Conservation (phyloP, 2,329 filamentous ascomycete genomes). For the Colletotrichum noveboracense region DNA sequence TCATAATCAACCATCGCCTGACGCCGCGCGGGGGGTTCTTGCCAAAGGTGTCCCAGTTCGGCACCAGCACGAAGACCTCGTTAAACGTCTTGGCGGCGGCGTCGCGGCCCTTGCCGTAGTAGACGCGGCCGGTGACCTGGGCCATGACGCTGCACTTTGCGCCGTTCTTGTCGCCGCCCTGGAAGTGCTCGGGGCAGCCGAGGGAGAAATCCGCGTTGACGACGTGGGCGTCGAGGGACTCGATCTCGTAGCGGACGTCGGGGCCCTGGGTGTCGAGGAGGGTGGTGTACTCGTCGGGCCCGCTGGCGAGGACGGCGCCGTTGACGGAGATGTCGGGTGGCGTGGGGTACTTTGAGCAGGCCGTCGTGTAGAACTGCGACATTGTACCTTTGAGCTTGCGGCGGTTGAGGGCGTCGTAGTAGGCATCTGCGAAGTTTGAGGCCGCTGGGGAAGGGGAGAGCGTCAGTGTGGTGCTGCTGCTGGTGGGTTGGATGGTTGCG, state of each 20-base stretch:
- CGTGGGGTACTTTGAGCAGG: slow-evolving; percentile 56
- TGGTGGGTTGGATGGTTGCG: slow-evolving; percentile 2
- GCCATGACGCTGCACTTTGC: slow-evolving; percentile 73
- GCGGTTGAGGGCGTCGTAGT: slow-evolving; percentile 76
- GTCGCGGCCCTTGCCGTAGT: slow-evolving; percentile 68
- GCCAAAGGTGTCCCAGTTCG: slow-evolving; percentile 68
- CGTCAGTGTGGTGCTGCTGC: not conserved
- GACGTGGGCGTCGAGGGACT: slow-evolving; percentile 79
- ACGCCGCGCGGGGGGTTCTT: slow-evolving; percentile 57
- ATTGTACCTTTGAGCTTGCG: slow-evolving; percentile 69
- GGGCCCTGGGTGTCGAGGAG: slow-evolving; percentile 70
- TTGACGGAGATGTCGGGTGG: slow-evolving; percentile 80
- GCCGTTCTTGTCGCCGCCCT: slow-evolving; percentile 49
- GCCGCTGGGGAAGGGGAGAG: slow-evolving; percentile 57
- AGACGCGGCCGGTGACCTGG: slow-evolving; percentile 75
- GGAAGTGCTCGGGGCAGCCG: slow-evolving; percentile 55
- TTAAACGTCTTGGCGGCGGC: slow-evolving; percentile 74
- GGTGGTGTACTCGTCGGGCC: slow-evolving; percentile 67
- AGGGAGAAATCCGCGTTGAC: slow-evolving; percentile 71
- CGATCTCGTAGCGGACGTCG: slow-evolving; percentile 71
- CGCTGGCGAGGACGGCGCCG: slow-evolving; percentile 67
- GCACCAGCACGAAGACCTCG: slow-evolving; percentile 82
- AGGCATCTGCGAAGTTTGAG: slow-evolving; percentile 73
- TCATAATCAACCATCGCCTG: slow-evolving; percentile 70
- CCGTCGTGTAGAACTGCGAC: slow-evolving; percentile 72